phyloP scores from a whole-genome alignment of 2,329 filamentous ascomycete species.

The Fusarium pininemorale region DNA sequence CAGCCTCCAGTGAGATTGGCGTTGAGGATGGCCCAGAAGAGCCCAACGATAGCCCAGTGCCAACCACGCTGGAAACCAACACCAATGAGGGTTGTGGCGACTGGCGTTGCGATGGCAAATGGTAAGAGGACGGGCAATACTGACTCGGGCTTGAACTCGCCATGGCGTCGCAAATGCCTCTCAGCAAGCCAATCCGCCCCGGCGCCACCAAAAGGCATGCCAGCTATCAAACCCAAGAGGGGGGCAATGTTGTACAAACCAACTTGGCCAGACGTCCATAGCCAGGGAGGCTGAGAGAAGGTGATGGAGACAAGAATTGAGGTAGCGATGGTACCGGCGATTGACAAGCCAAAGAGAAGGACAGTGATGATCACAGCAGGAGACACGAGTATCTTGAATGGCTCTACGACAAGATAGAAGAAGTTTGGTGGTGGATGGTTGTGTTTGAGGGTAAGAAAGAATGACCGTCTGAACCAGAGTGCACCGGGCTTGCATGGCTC shows the following conservation, averaged over 20 bases:
- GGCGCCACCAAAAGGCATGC: not conserved
- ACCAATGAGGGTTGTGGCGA: not conserved
- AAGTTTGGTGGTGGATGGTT: not conserved
- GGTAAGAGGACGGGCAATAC: rapidly evolving
- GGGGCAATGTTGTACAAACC: not conserved
- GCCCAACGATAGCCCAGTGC: not conserved
- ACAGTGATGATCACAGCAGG: not conserved
- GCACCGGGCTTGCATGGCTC: not conserved
- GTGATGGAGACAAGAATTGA: not conserved
- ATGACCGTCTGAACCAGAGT: not conserved
- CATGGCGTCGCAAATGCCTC: not conserved
- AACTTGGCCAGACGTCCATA: not conserved
- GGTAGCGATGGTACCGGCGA: not conserved
- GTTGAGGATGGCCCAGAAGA: not conserved
- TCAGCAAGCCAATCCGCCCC: not conserved
- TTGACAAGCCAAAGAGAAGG: not conserved
- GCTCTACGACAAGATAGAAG: not conserved
- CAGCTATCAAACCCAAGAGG: not conserved
- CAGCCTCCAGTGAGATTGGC: not conserved
- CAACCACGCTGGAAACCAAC: not conserved
- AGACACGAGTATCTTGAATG: not conserved
- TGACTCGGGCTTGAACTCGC: not conserved
- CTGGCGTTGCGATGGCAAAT: not conserved
- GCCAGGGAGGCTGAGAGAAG: not conserved
- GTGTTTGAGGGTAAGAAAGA: not conserved